Base-by-base conservation (phyloP, 768 basidiomycete species). In the Boletus sp. region DNA sequence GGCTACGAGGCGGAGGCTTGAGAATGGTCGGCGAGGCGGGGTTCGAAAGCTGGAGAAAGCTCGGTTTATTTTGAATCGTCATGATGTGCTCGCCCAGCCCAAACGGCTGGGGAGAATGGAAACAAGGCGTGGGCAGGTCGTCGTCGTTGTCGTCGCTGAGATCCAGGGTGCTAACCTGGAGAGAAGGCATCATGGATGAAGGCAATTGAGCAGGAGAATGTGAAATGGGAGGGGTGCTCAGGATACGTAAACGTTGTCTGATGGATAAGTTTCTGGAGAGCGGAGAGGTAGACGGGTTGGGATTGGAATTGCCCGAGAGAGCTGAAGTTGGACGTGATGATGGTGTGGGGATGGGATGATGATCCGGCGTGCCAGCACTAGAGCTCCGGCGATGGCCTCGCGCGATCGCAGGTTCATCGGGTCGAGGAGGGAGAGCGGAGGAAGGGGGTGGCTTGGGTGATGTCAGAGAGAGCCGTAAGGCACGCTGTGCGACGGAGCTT, bases 371-470 rank as follows among this genome's bases (percentile, higher is more conserved):
- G 33, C 58, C 60, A 28, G 58, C 67, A 37, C 79, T 79, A 7
- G 76, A 75, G 45, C 73, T 66, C 42, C 57, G 64, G 28, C 61
- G 70, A 60, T 70, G 67, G 66, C 51, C 64, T 58, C 46, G 71
- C 69, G 42, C 28, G 62, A 67, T 61, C 5, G 28, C 54, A 24
- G 55, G 47, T 58, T 90, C 86, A 55, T 88, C 87, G 6, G 88
- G 89, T 35, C 86, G 81, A 7, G 85, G 86, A 5, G 90, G 86
- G 1, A 89, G 76, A 24, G 72, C 75, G 17, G 76, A 72, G 1
- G 82, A 78, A 8, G 89, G 87, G 7, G 89, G 83, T 35, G 82
- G 81, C 53, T 83, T 84, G 0, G 87, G 89, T 20, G 86, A 80
- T 41, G 78, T 78, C 64, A 84, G 70, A 10, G 86, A 87, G 18